Percentiles rank a stretch among this genome's conserved stretches.
These are phyloP conservation scores for Talaromyces sp. DNA, from an alignment of 2,329 filamentous ascomycete species.

Conservation along the genomic window DNA sequence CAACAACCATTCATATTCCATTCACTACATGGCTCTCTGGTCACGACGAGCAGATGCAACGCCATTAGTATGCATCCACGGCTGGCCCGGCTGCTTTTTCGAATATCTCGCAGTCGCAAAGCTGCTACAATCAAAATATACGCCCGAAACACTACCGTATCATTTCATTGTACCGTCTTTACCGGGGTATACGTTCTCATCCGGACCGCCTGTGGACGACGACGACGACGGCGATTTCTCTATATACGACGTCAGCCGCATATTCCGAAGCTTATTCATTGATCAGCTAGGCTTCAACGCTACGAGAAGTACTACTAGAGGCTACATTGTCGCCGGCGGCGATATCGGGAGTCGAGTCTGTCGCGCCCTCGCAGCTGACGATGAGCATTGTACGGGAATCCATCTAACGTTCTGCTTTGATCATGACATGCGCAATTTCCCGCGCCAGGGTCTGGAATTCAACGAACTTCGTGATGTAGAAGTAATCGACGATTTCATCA, in stretches of 20 bases:
- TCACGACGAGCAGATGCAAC: conserved; percentile 47
- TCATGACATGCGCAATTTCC: not conserved
- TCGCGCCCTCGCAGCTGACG: conserved; percentile 38
- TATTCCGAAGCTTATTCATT: conserved; percentile 49
- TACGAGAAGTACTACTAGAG: no score
- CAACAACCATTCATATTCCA: conserved; percentile 24
- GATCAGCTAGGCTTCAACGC: conserved; percentile 48
- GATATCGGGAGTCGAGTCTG: conserved; percentile 49
- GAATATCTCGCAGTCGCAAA: conserved; percentile 53
- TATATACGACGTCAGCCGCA: conserved; percentile 35
- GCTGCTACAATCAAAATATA: conserved; percentile 45
- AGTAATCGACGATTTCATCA: not conserved
- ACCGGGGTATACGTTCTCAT: conserved; percentile 49
- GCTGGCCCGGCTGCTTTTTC: conserved; percentile 50
- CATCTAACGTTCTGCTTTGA: conserved; percentile 12
- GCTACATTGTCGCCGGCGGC: conserved; percentile 54
- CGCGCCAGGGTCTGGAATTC: not conserved
- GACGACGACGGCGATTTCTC: conserved; percentile 37
- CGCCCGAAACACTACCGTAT: conserved; percentile 49
- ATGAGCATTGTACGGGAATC: conserved; percentile 48
- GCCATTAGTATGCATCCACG: conserved; percentile 50
- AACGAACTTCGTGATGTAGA: not conserved
- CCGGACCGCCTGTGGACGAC: conserved; percentile 39
- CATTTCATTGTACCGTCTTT: conserved; percentile 54
- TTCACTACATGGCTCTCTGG: conserved; percentile 55